phyloP scores from a whole-genome alignment of 371 early-diverging fungal species.

The Mucor racemosus region DNA sequence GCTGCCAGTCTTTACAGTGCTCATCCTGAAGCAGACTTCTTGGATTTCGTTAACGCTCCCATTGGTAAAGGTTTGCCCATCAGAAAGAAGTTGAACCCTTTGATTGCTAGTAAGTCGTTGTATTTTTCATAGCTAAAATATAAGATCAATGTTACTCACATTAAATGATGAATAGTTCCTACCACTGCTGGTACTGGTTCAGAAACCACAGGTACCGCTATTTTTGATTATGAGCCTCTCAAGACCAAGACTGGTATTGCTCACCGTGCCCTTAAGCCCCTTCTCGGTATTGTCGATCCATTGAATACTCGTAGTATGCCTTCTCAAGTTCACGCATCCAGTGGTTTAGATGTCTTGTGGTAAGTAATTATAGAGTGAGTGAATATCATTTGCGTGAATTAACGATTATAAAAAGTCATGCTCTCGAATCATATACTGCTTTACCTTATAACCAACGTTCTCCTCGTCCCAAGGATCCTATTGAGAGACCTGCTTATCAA shows the following conservation, averaged over 20 bases:
- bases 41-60: slow-evolving; percentile 95
- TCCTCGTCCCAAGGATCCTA: slow-evolving; percentile 83
- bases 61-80: slow-evolving; percentile 86
- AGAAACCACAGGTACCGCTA: slow-evolving; percentile 90
- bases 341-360: slow-evolving; percentile 90
- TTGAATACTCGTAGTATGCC: slow-evolving; percentile 88
- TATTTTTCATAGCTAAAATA: neutral
- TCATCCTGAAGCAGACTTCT: slow-evolving; percentile 83
- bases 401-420: slow-evolving; percentile 53
- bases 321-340: slow-evolving; percentile 80
- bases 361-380: slow-evolving; percentile 14
- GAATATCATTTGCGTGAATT: neutral
- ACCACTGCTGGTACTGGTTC: slow-evolving; percentile 90
- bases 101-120: slow-evolving; percentile 72
- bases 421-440: slow-evolving; percentile 91
- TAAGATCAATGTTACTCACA: neutral
- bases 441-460: slow-evolving; percentile 83
- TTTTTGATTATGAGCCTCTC: slow-evolving; percentile 87
- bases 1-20: slow-evolving; percentile 87
- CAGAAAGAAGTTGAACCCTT: slow-evolving; percentile 73
- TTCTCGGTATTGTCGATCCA: slow-evolving; percentile 89
- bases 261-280: slow-evolving; percentile 83
- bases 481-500: slow-evolving; percentile 89
- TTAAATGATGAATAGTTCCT: slow-evolving; percentile 51
- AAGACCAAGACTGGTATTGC: slow-evolving; percentile 93